Evolutionary conservation across 2,329 filamentous ascomycete genomes (phyloP).

Genomic region (Trichoderma arundinaceum): DNA sequence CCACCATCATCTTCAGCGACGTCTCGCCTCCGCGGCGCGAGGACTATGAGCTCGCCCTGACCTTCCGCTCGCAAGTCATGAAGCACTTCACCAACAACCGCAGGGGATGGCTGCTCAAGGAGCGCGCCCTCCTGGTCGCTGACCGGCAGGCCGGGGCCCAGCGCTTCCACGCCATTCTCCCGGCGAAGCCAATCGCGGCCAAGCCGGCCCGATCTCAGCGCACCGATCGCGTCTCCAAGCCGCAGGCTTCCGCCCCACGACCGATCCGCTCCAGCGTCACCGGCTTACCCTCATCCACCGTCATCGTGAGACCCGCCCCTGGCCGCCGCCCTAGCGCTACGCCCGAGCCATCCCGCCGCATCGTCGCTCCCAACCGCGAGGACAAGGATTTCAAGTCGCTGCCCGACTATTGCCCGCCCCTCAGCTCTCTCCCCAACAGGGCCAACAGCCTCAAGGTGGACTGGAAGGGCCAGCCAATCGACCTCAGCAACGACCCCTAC

Average conservation of each 20-base stretch:
- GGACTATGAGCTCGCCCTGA: conserved; percentile 60
- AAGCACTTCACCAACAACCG: conserved; percentile 53
- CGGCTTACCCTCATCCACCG: conserved; percentile 37
- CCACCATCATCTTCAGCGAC: conserved; percentile 44
- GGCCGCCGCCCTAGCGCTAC: conserved; percentile 51
- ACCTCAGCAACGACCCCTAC: conserved; percentile 75
- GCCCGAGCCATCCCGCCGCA: conserved; percentile 57
- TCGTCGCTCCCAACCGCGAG: conserved; percentile 71
- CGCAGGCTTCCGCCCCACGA: conserved; percentile 44
- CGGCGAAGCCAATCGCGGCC: conserved; percentile 47
- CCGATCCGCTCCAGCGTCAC: conserved; percentile 44
- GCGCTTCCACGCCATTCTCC: conserved; percentile 50
- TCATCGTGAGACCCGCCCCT: conserved; percentile 40
- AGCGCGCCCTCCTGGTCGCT: conserved; percentile 56
- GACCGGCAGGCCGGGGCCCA: conserved; percentile 52
- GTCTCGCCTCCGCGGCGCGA: conserved; percentile 55
- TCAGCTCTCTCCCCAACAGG: conserved; percentile 67
- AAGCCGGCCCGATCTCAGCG: conserved; percentile 42
- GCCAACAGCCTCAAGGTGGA: conserved; percentile 79
- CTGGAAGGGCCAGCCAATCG: conserved; percentile 82
- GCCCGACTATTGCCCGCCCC: conserved; percentile 73
- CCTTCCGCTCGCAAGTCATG: conserved; percentile 60
- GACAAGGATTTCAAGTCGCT: conserved; percentile 80
- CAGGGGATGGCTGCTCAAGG: conserved; percentile 55
- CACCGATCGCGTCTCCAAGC: conserved; percentile 47